Evolutionary conservation across 129 eudicot species (phyloP), one percentile per base, ranked within the genome.

Genomic region (Helianthus tuberosus): DNA sequence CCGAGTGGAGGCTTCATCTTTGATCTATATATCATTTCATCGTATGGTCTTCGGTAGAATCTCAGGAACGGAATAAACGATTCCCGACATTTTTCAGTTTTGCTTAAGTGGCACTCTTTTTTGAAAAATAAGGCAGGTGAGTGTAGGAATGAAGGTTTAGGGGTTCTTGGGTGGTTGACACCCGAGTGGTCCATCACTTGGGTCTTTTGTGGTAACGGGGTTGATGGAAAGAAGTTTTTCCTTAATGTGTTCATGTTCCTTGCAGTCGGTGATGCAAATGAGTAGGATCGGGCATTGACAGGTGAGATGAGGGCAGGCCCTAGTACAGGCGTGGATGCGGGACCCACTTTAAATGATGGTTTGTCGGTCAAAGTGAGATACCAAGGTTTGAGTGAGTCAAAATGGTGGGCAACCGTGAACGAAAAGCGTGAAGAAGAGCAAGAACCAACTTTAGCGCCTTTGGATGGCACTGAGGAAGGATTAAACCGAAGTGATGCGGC

Each of bases 1-100:
- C 99, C 97, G 3, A 95, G 91, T 0, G 99, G 99, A 0, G 99
- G 99, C 64, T 84, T 89, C 99, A 95, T 95, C 80, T 91, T 95
- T 2, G 99, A 85, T 79, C 99, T 73, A 44, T 95, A 95, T 11
- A 79, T 81, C 97, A 95, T 95, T 80, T 95, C 99, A 46, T 95
- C 99, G 68, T 95, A 95, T 4, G 96, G 99, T 57, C 96, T 67
- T 17, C 99, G 82, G 46, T 95, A 95, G 76, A 95, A 87, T 70
- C 82, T 83, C 51, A 91, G 38, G 49, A 83, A 89, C 3, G 90
- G 90, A 13, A 67, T 14, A 64, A 95, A 95, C 0, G 94, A 88
- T 51, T 91, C 99, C 2, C 89, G 89, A 27, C 88, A 71, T 73
- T 81, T 91, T 16, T 86, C 93, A 4, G 72, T 64, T 36, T 81